Evolutionary conservation across 2,329 filamentous ascomycete genomes (phyloP), one percentile per base, ranked within the genome.

Genomic region (Aspergillus luchuensis): DNA sequence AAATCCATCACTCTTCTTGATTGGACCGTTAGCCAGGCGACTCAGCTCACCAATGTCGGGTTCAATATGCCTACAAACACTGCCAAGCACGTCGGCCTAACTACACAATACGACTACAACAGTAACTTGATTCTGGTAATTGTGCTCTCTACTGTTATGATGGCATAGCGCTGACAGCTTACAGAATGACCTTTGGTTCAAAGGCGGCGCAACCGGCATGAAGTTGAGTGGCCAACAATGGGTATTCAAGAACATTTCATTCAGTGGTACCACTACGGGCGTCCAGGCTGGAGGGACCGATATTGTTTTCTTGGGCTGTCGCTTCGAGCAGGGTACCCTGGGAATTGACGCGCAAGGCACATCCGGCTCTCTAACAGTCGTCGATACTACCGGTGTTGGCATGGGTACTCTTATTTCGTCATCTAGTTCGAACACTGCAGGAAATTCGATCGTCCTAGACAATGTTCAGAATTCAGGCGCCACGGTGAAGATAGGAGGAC

Each of bases 251-350:
- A 72, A 77, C 1, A 72, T 79, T 38, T 83, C 78, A 67, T 89
- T 87, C 75, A 84, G 79, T 60, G 88, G 88, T 66, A 89, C 87
- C 68, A 83, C 81, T 2, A 81, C 79, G 2, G 71, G 76, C 0
- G 79, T 89, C 33, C 77, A 78, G 1, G 79, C 83, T 49, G 80
- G 70, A 1, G 72, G 68, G 8, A 70, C 69, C 3, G 65, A 69
- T 23, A 70, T 71, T 10, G 63, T 71, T 6, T 65, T 72, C 47
- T 33, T 72, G 8, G 70, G 63, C 4, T 69, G 67, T 36, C 60
- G 36, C 8, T 72, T 73, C 23, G 60, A 71, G 43, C 63, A 63
- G 8, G 66, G 68, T 36, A 39, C 62, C 5, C 48, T 69, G 25
- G 69, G 69, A n/a, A 67, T 74, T n/a, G 63, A 73, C 51, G 66